phyloP scores from a whole-genome alignment of 2,329 filamentous ascomycete genomes.

The Botrytis squamosa region DNA sequence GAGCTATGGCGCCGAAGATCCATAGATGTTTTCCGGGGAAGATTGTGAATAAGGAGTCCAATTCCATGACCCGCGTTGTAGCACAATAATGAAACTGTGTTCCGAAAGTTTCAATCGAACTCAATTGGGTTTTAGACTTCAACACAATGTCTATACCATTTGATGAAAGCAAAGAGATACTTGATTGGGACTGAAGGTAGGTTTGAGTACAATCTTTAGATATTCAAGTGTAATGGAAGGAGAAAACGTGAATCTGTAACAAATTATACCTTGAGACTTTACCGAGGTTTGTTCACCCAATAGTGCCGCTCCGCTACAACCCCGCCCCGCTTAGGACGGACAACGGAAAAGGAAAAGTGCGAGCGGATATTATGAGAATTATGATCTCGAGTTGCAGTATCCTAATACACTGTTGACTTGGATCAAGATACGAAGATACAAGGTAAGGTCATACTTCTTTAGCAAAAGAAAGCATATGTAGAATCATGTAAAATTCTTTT shows the following conservation, averaged over 20 bases:
- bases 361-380: background rate
- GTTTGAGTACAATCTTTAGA: background rate
- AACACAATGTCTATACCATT: background rate
- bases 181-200: background rate
- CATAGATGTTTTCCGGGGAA: slow-evolving; percentile 15
- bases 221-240: background rate
- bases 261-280: background rate
- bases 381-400: background rate
- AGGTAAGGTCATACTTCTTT: background rate
- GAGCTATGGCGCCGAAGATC: background rate
- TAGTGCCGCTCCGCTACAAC: background rate
- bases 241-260: background rate
- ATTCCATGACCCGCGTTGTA: background rate
- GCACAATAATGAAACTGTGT: too few relatives aligned
- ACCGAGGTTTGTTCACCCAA: background rate
- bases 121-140: background rate
- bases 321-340: background rate
- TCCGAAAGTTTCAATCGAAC: accelerated
- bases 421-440: background rate
- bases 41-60: background rate
- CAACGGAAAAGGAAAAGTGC: background rate
- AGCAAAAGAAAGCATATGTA: background rate
- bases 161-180: background rate
- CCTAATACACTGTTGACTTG: background rate
- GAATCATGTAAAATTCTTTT: too few relatives aligned